phyloP scores from a whole-genome alignment of 106 monocot species.

The Vanilla planifolia region DNA sequence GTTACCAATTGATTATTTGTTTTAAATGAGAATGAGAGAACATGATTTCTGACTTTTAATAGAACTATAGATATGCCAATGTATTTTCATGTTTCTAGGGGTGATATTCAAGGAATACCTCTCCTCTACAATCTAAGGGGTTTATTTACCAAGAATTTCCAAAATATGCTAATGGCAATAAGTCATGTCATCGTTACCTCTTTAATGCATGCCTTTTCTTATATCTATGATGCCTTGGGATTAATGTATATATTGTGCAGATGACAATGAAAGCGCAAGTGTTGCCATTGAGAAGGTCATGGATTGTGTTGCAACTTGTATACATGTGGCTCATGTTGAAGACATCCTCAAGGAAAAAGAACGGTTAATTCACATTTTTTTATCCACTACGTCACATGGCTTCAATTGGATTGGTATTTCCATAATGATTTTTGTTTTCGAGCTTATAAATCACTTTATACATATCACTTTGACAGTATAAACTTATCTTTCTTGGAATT shows the following conservation, averaged over 20 bases:
- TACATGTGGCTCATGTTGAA: conserved; percentile 43
- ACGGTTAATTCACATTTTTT: conserved; percentile 43
- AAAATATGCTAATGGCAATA: too few relatives aligned
- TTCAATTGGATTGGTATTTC: conserved; percentile 66
- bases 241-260: too few relatives aligned
- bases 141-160: too few relatives aligned
- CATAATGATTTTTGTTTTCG: neutral
- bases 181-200: too few relatives aligned
- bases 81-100: too few relatives aligned
- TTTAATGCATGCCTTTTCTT: too few relatives aligned
- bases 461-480: neutral
- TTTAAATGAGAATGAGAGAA: too few relatives aligned
- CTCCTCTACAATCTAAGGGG: too few relatives aligned
- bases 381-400: conserved; percentile 49
- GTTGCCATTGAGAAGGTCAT: conserved; percentile 76
- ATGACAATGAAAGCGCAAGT: conserved; percentile 36
- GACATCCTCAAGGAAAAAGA: conserved; percentile 51
- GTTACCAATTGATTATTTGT: too few relatives aligned
- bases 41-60: too few relatives aligned
- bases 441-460: neutral
- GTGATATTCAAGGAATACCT: too few relatives aligned
- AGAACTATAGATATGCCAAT: too few relatives aligned
- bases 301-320: conserved; percentile 63
- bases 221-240: neutral
- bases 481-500: neutral